Base-by-base conservation (phyloP, 176 grass and related monocot genomes). In the Pontederia crassipes region DNA sequence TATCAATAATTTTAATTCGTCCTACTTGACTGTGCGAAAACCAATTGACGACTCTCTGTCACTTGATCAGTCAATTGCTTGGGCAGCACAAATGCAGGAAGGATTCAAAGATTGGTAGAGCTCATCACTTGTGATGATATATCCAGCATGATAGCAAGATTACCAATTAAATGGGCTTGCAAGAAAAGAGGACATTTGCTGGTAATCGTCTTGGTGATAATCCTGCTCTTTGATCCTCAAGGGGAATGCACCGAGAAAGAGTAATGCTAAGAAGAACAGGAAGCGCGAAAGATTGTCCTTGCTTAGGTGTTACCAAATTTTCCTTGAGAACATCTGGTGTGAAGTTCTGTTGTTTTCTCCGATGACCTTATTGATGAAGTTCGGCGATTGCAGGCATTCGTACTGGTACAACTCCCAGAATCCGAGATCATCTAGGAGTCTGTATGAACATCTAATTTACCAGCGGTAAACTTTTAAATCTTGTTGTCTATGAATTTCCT, bases 21-120 rank as follows among this genome's bases (percentile, higher is more conserved):
- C 66, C 58, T 95, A 59, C 77, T 86, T 72, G 78, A 82, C 63
- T 89, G 48, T 81, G 82, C 64, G 67, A 70, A 86, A 79, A 70
- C 86, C 90, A 57, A 11, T 80, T 50, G 90, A 90, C 29, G 86
- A 89, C 74, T 84, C 86, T 12, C 66, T 90, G 59, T 86, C 86
- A 9, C 86, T 95, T 2, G 91, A 95, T 77, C 69, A 81, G 16
- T 86, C 86, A 1, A 67, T 95, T 52, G 77, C 86, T 55, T 90
- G 86, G 91, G 80, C 65, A 48, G 72, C 77, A 60, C 91, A 90
- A 81, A 83, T 85, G 80, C 77, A 90, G 53, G 83, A 95, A 87
- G 67, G 68, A 83, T 90, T 52, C 72, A 67, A 54, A 81, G 77
- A 59, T 67, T 87, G 40, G 65, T 72, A 12, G 86, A 95, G 72